Conservation (phyloP, 2,329 filamentous ascomycete species). For the Colletotrichum falcatum region DNA sequence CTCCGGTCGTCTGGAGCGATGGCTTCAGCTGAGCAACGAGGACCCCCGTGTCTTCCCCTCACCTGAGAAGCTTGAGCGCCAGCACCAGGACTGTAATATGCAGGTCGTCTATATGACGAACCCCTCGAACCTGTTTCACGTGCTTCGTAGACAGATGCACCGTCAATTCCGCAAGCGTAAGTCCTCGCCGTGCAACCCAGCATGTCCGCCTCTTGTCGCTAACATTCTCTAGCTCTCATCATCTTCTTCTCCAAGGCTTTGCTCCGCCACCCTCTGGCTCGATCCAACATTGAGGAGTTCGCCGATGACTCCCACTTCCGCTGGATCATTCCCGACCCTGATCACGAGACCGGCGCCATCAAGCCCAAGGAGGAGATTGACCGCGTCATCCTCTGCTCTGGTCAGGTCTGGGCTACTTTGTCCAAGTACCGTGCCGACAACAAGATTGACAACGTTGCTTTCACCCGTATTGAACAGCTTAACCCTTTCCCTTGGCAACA, state of each 20-base stretch:
- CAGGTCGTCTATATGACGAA: slow-evolving; percentile 98
- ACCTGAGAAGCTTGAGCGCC: slow-evolving; percentile 89
- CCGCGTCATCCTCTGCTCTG: slow-evolving; percentile 92
- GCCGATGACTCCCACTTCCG: slow-evolving; percentile 91
- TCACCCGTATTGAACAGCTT: slow-evolving; percentile 96
- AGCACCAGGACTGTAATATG: slow-evolving; percentile 99
- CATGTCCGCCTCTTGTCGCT: slow-evolving; percentile 40
- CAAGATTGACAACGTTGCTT: slow-evolving; percentile 88
- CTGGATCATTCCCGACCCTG: slow-evolving; percentile 94
- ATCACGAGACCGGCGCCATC: slow-evolving; percentile 81
- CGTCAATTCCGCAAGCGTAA: slow-evolving; percentile 98
- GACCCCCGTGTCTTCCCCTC: slow-evolving; percentile 94
- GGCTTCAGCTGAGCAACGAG: slow-evolving; percentile 96
- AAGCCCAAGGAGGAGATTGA: slow-evolving; percentile 88
- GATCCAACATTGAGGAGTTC: slow-evolving; percentile 92
- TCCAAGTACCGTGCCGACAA: slow-evolving; percentile 91
- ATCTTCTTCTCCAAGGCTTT: slow-evolving; percentile 99
- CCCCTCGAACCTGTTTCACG: slow-evolving; percentile 95
- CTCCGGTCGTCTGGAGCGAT: slow-evolving; percentile 96
- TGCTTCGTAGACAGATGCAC: slow-evolving; percentile 97
- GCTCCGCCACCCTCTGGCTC: slow-evolving; percentile 91
- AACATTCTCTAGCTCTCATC: slow-evolving; percentile 75
- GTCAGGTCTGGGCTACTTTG: slow-evolving; percentile 92
- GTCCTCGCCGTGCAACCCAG: slow-evolving; percentile 50
- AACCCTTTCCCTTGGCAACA: slow-evolving; percentile 99